Conservation (phyloP, 2,329 filamentous ascomycete genomes). For the Calcarisporium arbuscula region DNA sequence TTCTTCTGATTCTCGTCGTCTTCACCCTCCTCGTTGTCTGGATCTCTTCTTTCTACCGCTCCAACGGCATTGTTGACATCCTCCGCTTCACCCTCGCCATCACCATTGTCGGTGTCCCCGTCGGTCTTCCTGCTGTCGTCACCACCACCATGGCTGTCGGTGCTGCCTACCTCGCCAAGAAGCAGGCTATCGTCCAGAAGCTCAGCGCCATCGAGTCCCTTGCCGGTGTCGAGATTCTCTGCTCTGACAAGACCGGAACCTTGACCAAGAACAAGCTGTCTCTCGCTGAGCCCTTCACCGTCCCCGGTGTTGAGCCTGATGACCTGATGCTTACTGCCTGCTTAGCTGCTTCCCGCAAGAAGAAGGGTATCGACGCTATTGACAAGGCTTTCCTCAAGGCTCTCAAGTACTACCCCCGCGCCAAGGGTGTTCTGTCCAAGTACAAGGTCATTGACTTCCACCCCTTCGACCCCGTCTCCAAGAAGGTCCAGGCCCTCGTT, state of each 20-base stretch:
- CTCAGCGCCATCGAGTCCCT: constrained; percentile 87
- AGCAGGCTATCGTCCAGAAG: constrained; percentile 90
- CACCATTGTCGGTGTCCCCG: constrained; percentile 85
- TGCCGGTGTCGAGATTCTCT: constrained; percentile 88
- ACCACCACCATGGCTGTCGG: constrained; percentile 94
- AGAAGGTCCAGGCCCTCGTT: constrained; percentile 82
- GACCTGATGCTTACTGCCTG: constrained; percentile 91
- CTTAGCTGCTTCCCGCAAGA: constrained; percentile 84
- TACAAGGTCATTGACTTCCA: constrained; percentile 81
- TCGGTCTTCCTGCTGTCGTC: constrained; percentile 88
- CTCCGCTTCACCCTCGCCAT: constrained; percentile 82
- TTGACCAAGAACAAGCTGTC: constrained; percentile 93
- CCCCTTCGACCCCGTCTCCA: constrained; percentile 88
- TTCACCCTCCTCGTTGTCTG: constrained; percentile 77
- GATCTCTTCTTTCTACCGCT: constrained; percentile 83
- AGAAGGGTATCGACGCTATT: constrained; percentile 92
- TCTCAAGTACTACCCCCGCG: constrained; percentile 73
- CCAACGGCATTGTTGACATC: constrained; percentile 71
- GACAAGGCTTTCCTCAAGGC: constrained; percentile 92
- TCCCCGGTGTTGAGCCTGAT: constrained; percentile 74
- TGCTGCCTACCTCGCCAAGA: constrained; percentile 84
- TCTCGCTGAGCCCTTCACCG: constrained; percentile 76
- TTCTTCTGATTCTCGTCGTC: constrained; percentile 73
- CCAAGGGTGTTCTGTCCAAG: constrained; percentile 73
- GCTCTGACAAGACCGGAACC: constrained; percentile 91